Evolutionary conservation across 352 stramenopile species (phyloP).

Genomic region (Sclerospora graminicola): DNA sequence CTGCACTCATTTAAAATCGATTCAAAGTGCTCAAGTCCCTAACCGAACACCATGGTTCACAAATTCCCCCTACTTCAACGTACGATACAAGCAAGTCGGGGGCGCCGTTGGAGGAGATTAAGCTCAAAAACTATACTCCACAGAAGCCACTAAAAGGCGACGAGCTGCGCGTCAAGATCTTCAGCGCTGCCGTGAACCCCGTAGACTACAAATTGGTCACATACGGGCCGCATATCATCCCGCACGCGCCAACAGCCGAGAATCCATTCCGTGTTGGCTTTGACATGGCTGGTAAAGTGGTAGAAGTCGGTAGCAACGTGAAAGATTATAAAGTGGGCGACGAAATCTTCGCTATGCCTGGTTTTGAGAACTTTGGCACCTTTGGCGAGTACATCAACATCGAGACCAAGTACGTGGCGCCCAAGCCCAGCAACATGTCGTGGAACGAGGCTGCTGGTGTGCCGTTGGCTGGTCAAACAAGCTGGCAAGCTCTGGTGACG

Average conservation of each 20-base stretch:
- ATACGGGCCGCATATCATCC: constrained; percentile 6
- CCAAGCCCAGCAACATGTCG: constrained; percentile 27
- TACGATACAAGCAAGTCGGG: too few species aligned
- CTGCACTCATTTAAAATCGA: too few species aligned
- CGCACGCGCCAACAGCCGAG: constrained; percentile 3
- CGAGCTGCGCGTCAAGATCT: too few species aligned
- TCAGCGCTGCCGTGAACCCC: constrained; percentile 21
- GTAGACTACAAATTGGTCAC: constrained; percentile 20
- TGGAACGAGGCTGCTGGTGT: constrained; percentile 20
- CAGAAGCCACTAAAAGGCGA: too few species aligned
- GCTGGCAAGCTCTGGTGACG: constrained; percentile 17
- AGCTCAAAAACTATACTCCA: too few species aligned
- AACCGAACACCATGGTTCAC: too few species aligned
- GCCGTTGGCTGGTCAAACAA: constrained; percentile 20
- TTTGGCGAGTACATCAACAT: constrained; percentile 23
- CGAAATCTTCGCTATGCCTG: constrained; percentile 19
- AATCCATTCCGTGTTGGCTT: constrained; percentile 21
- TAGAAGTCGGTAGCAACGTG: constrained; percentile 20
- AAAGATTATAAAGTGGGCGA: constrained; percentile 21
- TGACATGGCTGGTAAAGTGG: constrained; percentile 24
- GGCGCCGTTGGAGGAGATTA: too few species aligned
- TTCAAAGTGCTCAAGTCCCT: too few species aligned
- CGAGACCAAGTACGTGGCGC: constrained; percentile 19
- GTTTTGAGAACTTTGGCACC: background rate
- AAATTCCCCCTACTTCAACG: too few species aligned